Evolutionary conservation across 2,329 filamentous ascomycete genomes (phyloP).

Genomic region (Cytospora paraplurivora): DNA sequence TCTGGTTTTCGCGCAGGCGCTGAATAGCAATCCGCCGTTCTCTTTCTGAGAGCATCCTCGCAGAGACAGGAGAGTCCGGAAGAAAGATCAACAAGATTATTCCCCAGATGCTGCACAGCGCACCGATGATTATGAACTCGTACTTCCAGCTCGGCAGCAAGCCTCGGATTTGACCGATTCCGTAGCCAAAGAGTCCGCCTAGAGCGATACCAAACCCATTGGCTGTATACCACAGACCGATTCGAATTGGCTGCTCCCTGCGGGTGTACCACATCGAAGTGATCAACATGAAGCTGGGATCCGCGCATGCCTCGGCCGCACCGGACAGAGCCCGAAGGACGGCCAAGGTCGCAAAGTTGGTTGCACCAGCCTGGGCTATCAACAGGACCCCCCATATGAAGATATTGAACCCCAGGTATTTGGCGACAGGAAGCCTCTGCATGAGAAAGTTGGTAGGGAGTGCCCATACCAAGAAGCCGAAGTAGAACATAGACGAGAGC

Average conservation of each 20-base stretch:
- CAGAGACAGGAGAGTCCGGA: conserved; percentile 33
- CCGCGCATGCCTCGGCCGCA: conserved; percentile 38
- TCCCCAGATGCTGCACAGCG: conserved; percentile 38
- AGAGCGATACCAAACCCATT: conserved; percentile 29
- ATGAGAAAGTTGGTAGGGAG: conserved; percentile 38
- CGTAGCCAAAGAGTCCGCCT: conserved; percentile 39
- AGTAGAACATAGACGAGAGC: conserved; percentile 56
- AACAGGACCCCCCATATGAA: conserved; percentile 56
- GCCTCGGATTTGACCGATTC: conserved; percentile 39
- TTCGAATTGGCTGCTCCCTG: conserved; percentile 26
- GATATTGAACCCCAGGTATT: conserved; percentile 49
- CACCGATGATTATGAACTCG: conserved; percentile 42
- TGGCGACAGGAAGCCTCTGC: conserved; percentile 39
- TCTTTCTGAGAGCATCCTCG: conserved; percentile 30
- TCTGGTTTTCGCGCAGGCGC: conserved; percentile 40
- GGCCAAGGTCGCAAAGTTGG: conserved; percentile 58
- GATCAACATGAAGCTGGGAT: conserved; percentile 39
- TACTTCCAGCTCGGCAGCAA: conserved; percentile 36
- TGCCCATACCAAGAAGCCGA: conserved; percentile 44
- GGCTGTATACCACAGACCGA: conserved; percentile 27
- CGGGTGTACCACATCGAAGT: conserved; percentile 26
- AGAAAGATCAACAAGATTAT: conserved; percentile 30
- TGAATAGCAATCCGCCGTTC: conserved; percentile 38
- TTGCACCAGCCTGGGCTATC: conserved; percentile 54
- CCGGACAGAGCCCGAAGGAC: conserved; percentile 62